A percentile compares a stretch with the other conserved stretches of the same genome.
Conservation (phyloP, 192 early-diverging fungal species). For the Mortierella claussenii region DNA sequence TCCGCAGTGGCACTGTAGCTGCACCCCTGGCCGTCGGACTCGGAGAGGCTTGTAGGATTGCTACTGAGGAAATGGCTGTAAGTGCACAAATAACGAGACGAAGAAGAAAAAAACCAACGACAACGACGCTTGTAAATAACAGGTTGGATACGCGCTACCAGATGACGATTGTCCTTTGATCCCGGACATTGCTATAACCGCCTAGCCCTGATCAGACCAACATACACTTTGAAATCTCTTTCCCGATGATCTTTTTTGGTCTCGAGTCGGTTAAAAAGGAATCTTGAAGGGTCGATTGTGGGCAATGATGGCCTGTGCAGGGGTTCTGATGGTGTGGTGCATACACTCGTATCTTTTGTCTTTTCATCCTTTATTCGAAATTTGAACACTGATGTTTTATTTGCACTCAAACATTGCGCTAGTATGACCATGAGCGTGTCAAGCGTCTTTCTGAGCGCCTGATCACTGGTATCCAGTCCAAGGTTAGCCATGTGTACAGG, state of each 20-base stretch:
- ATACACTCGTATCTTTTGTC: constrained; percentile 6
- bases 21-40: constrained; percentile 91
- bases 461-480: constrained; percentile 80
- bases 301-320: constrained; percentile 63
- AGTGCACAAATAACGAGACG: constrained; percentile 53
- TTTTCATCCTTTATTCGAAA: too few species aligned
- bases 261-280: constrained; percentile 4
- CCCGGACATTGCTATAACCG: constrained; percentile 41
- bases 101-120: too few species aligned
- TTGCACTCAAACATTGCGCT: background rate
- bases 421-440: constrained; percentile 85
- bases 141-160: constrained; percentile 20
- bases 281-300: constrained; percentile 17
- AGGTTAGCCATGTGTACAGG: constrained; percentile 84
- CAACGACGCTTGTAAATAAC: constrained; percentile 22
- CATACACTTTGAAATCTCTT: background rate
- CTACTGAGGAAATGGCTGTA: constrained; percentile 84
- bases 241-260: background rate
- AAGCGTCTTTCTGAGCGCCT: constrained; percentile 78
- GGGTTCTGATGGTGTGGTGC: constrained; percentile 65
- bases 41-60: constrained; percentile 87
- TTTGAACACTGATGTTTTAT: background rate
- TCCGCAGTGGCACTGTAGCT: constrained; percentile 95
- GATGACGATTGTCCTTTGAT: constrained; percentile 52
- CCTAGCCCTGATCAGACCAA: constrained; percentile 29